Conservation (phyloP, 2,329 filamentous ascomycete species). For the Daldinia sp. region DNA sequence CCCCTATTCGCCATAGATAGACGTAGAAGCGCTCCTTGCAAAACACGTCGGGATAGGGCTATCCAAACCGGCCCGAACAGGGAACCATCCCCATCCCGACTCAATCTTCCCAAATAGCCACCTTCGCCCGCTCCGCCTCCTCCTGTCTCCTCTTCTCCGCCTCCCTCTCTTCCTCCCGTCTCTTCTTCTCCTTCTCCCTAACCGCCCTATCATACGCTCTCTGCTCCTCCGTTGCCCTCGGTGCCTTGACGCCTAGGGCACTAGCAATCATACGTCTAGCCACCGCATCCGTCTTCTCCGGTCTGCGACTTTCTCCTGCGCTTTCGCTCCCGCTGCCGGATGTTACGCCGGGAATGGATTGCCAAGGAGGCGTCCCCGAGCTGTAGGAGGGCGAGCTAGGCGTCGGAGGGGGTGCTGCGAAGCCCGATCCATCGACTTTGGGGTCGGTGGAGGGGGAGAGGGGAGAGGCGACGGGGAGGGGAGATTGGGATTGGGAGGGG, state of each 20-base stretch:
- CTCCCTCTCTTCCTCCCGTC: conserved; percentile 74
- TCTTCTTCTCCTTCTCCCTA: conserved; percentile 84
- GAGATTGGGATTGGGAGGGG: conserved; percentile 45
- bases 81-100: not conserved
- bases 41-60: not conserved
- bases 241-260: conserved; percentile 81
- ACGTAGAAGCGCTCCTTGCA: not conserved
- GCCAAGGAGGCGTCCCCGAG: not conserved
- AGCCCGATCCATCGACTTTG: conserved; percentile 44
- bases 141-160: conserved; percentile 66
- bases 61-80: not conserved
- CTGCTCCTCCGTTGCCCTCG: conserved; percentile 87
- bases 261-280: conserved; percentile 90
- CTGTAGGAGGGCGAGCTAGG: conserved; percentile 60
- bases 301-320: conserved; percentile 46
- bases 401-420: conserved; percentile 70
- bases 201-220: conserved; percentile 83
- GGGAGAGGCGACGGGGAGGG: conserved; percentile 34
- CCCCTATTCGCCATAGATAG: not conserved
- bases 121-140: conserved; percentile 76
- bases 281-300: conserved; percentile 93
- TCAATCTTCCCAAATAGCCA: conserved; percentile 85
- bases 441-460: conserved; percentile 27
- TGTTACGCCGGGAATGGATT: not conserved
- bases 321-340: not conserved